Evolutionary conservation across 177 flowering plant genomes (phyloP).

Genomic region (Vitis hybrid): DNA sequence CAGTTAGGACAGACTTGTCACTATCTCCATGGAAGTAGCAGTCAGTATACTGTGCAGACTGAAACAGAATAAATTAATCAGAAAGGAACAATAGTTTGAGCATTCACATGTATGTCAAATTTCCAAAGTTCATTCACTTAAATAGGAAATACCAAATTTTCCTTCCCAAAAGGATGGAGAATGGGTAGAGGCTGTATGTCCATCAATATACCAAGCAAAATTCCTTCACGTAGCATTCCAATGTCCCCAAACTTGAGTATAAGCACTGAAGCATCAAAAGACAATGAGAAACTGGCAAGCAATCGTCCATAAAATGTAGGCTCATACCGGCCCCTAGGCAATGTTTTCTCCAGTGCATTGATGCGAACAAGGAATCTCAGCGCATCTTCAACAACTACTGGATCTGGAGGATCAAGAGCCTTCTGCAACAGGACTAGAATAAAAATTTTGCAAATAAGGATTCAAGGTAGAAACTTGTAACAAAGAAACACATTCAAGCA

Average conservation of each 20-base stretch:
- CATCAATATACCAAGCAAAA: slow-evolving; percentile 82
- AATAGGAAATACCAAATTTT: slow-evolving; percentile 48
- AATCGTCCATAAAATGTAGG: slow-evolving; percentile 87
- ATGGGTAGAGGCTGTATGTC: slow-evolving; percentile 88
- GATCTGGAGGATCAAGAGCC: slow-evolving; percentile 85
- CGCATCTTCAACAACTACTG: slow-evolving; percentile 82
- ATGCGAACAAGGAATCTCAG: slow-evolving; percentile 62
- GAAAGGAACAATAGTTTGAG: slow-evolving; percentile 3
- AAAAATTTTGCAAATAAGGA: slow-evolving; percentile 22
- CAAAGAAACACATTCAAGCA: not conserved
- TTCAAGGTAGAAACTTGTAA: not conserved
- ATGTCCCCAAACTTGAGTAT: slow-evolving; percentile 75
- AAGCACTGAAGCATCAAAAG: slow-evolving; percentile 88
- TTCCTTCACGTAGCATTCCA: slow-evolving; percentile 89
- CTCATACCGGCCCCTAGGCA: slow-evolving; percentile 72
- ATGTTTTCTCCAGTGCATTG: slow-evolving; percentile 54
- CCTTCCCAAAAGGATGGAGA: slow-evolving; percentile 80
- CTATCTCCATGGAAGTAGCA: slow-evolving; percentile 49
- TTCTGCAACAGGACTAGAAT: slow-evolving; percentile 74
- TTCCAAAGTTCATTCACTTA: not conserved
- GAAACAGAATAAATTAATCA: slow-evolving; percentile 16
- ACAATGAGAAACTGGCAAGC: slow-evolving; percentile 74
- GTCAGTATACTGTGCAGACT: slow-evolving; percentile 56
- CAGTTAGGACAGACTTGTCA: slow-evolving; percentile 28
- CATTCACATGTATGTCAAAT: not conserved